phyloP scores from a whole-genome alignment of 2,329 filamentous ascomycete genomes.

The Penicillium thymicola region DNA sequence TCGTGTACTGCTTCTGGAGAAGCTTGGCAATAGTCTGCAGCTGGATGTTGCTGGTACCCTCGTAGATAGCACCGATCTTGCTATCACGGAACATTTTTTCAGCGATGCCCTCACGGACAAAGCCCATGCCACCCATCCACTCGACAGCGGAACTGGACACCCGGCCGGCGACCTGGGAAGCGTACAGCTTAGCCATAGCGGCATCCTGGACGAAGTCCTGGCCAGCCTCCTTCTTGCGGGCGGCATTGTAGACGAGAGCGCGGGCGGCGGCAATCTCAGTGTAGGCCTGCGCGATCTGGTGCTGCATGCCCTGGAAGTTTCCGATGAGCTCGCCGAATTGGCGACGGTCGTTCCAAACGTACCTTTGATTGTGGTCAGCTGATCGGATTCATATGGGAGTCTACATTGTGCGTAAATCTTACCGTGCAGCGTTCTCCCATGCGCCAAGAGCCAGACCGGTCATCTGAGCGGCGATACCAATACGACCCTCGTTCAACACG shows the following conservation, averaged over 20 bases:
- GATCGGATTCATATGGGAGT: neutral
- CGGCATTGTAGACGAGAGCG: conserved; percentile 90
- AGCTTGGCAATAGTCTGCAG: conserved; percentile 68
- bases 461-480: conserved; percentile 98
- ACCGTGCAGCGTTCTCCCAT: conserved; percentile 88
- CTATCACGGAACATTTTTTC: conserved; percentile 98
- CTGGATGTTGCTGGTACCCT: conserved; percentile 71
- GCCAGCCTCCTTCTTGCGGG: conserved; percentile 96
- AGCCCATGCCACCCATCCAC: conserved; percentile 99
- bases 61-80: conserved; percentile 98
- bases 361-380: conserved; percentile 47
- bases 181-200: conserved; percentile 96
- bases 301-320: conserved; percentile 99
- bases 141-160: conserved; percentile 86
- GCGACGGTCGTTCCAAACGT: conserved; percentile 97
- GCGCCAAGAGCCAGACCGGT: conserved; percentile 91
- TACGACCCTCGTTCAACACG: conserved; percentile 91
- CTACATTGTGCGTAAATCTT: conserved; percentile 30
- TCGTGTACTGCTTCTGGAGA: conserved; percentile 66
- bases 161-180: conserved; percentile 84
- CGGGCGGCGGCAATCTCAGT: conserved; percentile 89
- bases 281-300: conserved; percentile 95
- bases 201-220: conserved; percentile 93
- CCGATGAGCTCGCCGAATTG: conserved; percentile 93
- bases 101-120: conserved; percentile 90